Percentiles rank a stretch among this genome's conserved stretches.
These are phyloP conservation scores for Wilcoxina mikolae DNA, from an alignment of 495 filamentous ascomycete genomes.

Conservation along the genomic window DNA sequence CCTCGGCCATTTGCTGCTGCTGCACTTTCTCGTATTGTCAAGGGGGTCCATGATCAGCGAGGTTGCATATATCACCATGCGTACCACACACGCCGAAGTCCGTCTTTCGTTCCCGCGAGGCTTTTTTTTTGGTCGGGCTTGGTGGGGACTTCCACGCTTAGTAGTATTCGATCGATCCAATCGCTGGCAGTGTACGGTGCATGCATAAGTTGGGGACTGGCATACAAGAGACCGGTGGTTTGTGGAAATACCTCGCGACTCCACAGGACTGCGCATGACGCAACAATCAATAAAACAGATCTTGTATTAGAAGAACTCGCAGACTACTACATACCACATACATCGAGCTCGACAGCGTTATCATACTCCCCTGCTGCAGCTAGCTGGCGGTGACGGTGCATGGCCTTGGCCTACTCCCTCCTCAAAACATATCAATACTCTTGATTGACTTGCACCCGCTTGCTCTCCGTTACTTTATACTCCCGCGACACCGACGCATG, in stretches of 20 bases:
- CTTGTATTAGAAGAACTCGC: background rate
- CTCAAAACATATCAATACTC: background rate
- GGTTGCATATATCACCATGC: background rate
- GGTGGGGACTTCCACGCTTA: background rate
- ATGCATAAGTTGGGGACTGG: background rate
- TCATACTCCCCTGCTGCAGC: background rate
- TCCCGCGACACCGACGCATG: background rate
- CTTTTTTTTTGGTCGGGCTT: background rate
- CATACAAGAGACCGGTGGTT: background rate
- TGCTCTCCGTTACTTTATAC: background rate
- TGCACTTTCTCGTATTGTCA: background rate
- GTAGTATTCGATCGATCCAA: background rate
- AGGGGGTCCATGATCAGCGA: background rate
- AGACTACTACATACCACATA: background rate
- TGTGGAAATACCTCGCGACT: background rate
- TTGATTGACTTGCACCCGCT: too few species aligned
- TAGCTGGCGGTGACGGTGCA: too few species aligned
- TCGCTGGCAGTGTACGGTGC: background rate
- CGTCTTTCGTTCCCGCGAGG: background rate
- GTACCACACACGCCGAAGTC: background rate
- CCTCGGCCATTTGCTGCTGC: background rate
- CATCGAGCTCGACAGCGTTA: background rate
- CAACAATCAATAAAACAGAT: background rate
- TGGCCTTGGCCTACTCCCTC: too few species aligned
- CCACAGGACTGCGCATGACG: background rate